Conservation (phyloP, 2,329 filamentous ascomycete species). For the Xylariales sp. region DNA sequence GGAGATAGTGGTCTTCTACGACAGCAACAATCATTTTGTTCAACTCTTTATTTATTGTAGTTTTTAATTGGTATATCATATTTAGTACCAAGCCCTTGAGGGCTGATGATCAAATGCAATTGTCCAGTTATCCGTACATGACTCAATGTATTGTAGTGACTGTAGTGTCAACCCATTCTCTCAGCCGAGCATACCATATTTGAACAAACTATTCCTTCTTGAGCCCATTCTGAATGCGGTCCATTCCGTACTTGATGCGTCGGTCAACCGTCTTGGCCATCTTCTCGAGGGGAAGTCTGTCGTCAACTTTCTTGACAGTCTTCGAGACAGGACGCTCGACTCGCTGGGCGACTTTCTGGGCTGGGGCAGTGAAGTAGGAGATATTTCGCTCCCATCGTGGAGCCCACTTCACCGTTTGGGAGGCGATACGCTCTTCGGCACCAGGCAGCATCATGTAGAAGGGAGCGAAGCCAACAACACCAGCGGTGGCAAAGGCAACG, state of each 20-base stretch:
- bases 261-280: conserved; percentile 44
- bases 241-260: conserved; percentile 42
- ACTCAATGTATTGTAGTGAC: no score
- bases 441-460: conserved; percentile 55
- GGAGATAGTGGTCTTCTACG: no score
- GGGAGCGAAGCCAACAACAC: conserved; percentile 49
- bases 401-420: conserved; percentile 54
- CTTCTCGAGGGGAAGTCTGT: conserved; percentile 44
- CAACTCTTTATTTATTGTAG: no score
- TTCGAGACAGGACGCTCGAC: conserved; percentile 43
- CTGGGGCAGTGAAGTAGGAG: conserved; percentile 45
- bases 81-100: no score
- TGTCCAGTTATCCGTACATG: no score
- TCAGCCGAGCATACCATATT: no score
- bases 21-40: no score
- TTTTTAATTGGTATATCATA: no score
- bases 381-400: conserved; percentile 57
- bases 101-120: no score
- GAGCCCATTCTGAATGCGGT: conserved; percentile 21
- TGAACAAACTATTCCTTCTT: no score
- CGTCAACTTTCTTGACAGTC: conserved; percentile 40
- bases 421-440: conserved; percentile 48
- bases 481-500: conserved; percentile 49
- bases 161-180: no score
- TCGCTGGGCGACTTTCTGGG: conserved; percentile 41